Conservation (phyloP, 2,329 filamentous ascomycete genomes). For the Albophoma yamanashiensis region DNA sequence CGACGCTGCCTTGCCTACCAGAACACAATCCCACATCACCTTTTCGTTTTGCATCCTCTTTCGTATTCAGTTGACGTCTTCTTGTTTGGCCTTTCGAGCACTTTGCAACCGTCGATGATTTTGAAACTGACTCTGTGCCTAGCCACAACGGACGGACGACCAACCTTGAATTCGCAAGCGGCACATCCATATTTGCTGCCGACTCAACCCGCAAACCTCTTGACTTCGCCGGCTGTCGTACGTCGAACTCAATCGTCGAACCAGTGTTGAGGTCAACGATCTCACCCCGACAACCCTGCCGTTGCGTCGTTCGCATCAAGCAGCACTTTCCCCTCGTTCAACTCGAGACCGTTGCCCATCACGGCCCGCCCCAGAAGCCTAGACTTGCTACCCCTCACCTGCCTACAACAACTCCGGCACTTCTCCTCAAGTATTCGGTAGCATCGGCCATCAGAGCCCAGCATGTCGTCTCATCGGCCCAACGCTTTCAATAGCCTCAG, state of each 20-base stretch:
- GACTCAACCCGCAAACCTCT: not conserved
- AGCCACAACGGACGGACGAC: conserved; percentile 1
- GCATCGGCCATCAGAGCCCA: conserved; percentile 15
- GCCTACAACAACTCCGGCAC: conserved; percentile 11
- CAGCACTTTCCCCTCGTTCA: conserved; percentile 6
- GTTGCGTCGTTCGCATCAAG: conserved; percentile 3
- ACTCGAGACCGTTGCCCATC: conserved; percentile 19
- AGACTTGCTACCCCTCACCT: conserved; percentile 17
- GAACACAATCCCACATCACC: not conserved
- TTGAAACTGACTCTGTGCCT: not conserved
- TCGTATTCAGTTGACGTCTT: not conserved
- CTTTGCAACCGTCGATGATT: not conserved
- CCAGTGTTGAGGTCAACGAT: not conserved
- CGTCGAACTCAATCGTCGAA: not conserved
- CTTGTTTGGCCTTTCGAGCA: not conserved
- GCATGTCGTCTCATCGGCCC: conserved; percentile 85
- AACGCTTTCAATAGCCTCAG: conserved; percentile 78
- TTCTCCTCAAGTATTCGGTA: conserved; percentile 13
- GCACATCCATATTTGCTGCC: not conserved
- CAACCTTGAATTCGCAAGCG: not conserved
- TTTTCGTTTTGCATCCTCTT: not conserved
- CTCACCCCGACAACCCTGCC: not conserved
- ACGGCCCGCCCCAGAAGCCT: conserved; percentile 21
- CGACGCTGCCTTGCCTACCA: not conserved
- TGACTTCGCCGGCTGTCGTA: not conserved